Conservation (phyloP, 177 flowering plant species). For the Vitis hybrid region DNA sequence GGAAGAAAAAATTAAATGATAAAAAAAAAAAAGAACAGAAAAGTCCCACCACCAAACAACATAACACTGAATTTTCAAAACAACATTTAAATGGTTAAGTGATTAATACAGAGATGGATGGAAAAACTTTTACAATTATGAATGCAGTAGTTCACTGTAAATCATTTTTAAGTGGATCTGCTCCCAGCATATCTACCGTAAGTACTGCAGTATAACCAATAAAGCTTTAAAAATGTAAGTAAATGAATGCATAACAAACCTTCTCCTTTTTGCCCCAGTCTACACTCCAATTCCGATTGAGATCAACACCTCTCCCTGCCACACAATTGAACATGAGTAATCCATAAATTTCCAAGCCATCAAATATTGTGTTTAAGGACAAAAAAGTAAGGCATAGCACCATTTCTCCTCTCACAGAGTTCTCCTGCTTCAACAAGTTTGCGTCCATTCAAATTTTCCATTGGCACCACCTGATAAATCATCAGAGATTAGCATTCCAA, state of each 20-base stretch:
- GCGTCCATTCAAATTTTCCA: conserved; percentile 96
- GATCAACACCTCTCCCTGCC: conserved; percentile 99
- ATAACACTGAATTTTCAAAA: neutral
- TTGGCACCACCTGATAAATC: conserved; percentile 72
- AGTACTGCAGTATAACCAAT: too few species aligned
- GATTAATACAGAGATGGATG: too few species aligned
- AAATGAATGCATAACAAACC: conserved; percentile 38
- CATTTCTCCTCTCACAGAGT: conserved; percentile 96
- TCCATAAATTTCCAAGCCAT: conserved; percentile 1
- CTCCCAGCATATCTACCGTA: too few species aligned
- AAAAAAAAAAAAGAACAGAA: neutral
- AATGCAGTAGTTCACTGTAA: too few species aligned
- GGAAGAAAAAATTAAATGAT: neutral
- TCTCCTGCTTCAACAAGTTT: conserved; percentile 93
- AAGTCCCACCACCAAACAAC: neutral
- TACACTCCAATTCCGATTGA: conserved; percentile 97
- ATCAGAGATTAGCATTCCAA: conserved; percentile 7
- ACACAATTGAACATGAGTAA: conserved; percentile 20
- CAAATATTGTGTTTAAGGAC: conserved; percentile 2
- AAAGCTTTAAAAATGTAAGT: neutral
- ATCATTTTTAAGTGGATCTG: too few species aligned
- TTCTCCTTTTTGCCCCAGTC: conserved; percentile 99
- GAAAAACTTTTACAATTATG: too few species aligned
- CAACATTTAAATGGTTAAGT: too few species aligned
- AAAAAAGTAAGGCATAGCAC: conserved; percentile 30